A percentile compares a stretch with the other conserved stretches of the same genome.
These are phyloP conservation scores for Pestalotiopsis sp. DNA, from an alignment of 2,329 filamentous ascomycete species.

Conservation along the genomic window DNA sequence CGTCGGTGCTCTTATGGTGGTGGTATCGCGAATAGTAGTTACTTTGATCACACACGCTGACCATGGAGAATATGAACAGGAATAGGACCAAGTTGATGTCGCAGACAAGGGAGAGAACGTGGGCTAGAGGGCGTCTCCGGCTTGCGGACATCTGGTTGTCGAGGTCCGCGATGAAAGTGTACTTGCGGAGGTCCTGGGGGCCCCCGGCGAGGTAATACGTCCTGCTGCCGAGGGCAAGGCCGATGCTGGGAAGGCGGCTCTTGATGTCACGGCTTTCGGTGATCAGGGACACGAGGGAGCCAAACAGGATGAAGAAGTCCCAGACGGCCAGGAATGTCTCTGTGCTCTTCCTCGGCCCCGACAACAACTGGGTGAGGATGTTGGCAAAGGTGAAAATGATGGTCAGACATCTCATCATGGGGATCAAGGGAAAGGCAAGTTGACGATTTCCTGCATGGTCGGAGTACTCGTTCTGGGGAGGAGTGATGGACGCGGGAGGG, in stretches of 20 bases:
- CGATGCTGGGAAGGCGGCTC: neutral
- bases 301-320: constrained; percentile 1
- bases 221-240: constrained; percentile 5
- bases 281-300: neutral
- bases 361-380: neutral
- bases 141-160: neutral
- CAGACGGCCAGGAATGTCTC: neutral
- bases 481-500: neutral
- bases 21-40: neutral
- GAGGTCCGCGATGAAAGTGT: neutral
- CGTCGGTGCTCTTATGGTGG: too few relatives aligned
- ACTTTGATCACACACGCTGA: neutral
- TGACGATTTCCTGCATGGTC: neutral
- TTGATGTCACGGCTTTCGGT: neutral
- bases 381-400: constrained; percentile 6
- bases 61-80: neutral
- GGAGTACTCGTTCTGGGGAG: neutral
- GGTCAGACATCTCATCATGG: neutral
- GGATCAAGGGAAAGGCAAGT: neutral
- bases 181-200: neutral
- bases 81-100: neutral
- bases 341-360: neutral
- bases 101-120: neutral
- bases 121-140: neutral
- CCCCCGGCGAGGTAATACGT: constrained; percentile 8